phyloP scores from a whole-genome alignment of 306 rosid species.

The Gleditsia sinensis region DNA sequence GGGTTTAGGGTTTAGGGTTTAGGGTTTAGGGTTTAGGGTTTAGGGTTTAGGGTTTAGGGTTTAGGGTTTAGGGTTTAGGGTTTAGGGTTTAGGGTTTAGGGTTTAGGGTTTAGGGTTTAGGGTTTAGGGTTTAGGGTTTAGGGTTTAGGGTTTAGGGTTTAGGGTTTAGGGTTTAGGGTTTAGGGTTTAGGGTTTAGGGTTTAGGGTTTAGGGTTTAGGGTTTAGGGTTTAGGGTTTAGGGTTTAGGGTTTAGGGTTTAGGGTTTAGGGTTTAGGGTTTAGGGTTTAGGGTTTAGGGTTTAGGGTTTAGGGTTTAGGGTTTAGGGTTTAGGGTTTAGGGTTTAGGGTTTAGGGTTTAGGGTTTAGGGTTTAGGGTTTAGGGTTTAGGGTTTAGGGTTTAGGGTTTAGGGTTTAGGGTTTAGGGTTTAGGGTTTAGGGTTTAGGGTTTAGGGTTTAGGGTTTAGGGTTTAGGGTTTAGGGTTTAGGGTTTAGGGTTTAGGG shows the following conservation, averaged over 20 bases:
- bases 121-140: background rate
- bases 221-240: slow-evolving; percentile 25
- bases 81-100: slow-evolving; percentile 10
- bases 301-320: too few relatives aligned
- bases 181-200: slow-evolving; percentile 13
- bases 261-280: too few relatives aligned
- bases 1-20: slow-evolving; percentile 14
- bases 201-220: slow-evolving; percentile 17
- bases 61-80: slow-evolving; percentile 15
- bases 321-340: too few relatives aligned
- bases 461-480: too few relatives aligned
- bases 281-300: too few relatives aligned
- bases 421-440: too few relatives aligned
- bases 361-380: too few relatives aligned
- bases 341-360: too few relatives aligned
- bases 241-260: background rate
- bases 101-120: slow-evolving; percentile 13
- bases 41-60: slow-evolving; percentile 7
- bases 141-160: background rate
- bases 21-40: slow-evolving; percentile 5
- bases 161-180: slow-evolving; percentile 3
- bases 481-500: too few relatives aligned
- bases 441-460: too few relatives aligned
- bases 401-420: too few relatives aligned
- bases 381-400: too few relatives aligned